Evolutionary conservation across 257 asterid genomes (phyloP).

Genomic region (Solanum bukasovii): DNA sequence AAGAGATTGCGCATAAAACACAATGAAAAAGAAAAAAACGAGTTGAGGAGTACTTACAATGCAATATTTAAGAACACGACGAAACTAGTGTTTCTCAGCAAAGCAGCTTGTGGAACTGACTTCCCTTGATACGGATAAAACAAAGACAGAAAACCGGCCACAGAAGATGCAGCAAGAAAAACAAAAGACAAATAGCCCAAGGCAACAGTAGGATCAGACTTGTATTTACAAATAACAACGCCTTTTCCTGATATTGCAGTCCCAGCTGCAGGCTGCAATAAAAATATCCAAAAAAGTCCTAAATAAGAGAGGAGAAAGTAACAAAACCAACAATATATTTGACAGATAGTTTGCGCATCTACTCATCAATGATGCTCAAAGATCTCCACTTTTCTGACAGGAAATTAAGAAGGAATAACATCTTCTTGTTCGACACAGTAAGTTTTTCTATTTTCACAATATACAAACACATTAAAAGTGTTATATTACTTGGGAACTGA

Average conservation of each 20-base stretch:
- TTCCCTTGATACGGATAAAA: constrained; percentile 81
- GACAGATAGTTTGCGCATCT: neutral
- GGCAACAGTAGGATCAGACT: constrained; percentile 50
- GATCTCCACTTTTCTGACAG: neutral
- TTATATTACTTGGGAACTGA: neutral
- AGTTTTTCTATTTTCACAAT: neutral
- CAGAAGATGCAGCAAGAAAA: constrained; percentile 41
- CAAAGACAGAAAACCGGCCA: constrained; percentile 49
- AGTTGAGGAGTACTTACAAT: constrained; percentile 37
- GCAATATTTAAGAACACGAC: constrained; percentile 57
- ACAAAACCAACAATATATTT: neutral
- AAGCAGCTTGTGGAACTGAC: constrained; percentile 49
- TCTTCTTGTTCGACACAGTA: neutral
- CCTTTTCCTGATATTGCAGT: constrained; percentile 46
- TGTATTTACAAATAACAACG: constrained; percentile 62
- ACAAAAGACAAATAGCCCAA: constrained; percentile 59
- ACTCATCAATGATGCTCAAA: neutral
- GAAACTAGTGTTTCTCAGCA: constrained; percentile 53
- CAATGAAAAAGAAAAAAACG: neutral
- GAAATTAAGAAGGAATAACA: neutral
- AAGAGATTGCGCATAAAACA: neutral
- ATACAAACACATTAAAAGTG: neutral
- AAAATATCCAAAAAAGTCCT: neutral
- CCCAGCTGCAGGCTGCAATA: constrained; percentile 62
- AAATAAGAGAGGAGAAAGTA: neutral